These are phyloP conservation scores for Onygenales sp. DNA, from an alignment of 2,329 filamentous ascomycete genomes.

Conservation along the genomic window DNA sequence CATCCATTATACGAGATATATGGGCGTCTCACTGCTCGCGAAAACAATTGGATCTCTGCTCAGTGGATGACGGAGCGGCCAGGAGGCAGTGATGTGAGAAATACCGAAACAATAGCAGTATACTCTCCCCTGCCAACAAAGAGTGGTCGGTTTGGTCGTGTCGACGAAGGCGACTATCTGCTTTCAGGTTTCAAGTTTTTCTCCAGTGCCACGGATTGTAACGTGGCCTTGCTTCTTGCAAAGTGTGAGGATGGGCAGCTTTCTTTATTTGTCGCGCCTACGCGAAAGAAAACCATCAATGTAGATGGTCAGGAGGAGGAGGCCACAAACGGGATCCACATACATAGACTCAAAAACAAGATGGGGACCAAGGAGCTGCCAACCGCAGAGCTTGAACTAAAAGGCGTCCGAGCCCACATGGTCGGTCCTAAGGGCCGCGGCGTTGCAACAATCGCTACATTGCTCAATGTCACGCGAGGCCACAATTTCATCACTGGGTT, in stretches of 20 bases:
- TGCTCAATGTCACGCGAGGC: constrained; percentile 50
- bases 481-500: constrained; percentile 17
- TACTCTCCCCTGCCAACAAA: constrained; percentile 15
- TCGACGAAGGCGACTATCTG: constrained; percentile 23
- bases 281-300: constrained; percentile 33
- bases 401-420: constrained; percentile 49
- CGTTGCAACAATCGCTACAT: constrained; percentile 51
- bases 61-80: constrained; percentile 32
- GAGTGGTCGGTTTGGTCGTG: constrained; percentile 8
- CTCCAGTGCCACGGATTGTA: constrained; percentile 55
- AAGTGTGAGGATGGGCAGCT: constrained; percentile 46
- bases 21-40: constrained; percentile 8
- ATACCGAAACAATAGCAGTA: constrained; percentile 25
- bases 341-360: constrained; percentile 58
- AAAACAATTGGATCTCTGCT: constrained; percentile 25
- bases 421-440: constrained; percentile 54
- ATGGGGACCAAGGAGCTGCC: constrained; percentile 56
- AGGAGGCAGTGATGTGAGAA: constrained; percentile 27
- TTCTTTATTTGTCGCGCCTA: constrained; percentile 57
- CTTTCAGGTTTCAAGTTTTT: constrained; percentile 66
- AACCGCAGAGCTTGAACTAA: constrained; percentile 56
- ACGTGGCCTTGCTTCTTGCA: constrained; percentile 57
- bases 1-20: constrained; percentile 14
- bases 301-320: constrained; percentile 19
- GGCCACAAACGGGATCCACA: constrained; percentile 54